Conservation (phyloP, 2,329 filamentous ascomycete genomes). For the Pyricularia grisea region DNA sequence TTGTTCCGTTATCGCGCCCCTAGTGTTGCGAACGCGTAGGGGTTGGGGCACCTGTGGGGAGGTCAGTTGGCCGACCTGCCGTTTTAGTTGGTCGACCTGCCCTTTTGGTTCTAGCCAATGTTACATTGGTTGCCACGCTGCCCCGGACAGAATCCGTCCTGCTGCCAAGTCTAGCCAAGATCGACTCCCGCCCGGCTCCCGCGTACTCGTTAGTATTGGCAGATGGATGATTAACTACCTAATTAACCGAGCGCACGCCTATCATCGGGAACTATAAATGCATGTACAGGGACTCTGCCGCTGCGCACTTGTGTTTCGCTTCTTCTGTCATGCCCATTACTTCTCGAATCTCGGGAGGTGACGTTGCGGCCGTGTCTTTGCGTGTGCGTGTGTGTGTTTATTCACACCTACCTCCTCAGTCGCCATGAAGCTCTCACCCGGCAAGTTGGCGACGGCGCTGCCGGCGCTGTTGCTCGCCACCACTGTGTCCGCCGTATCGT, state of each 20-base stretch:
- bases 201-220: background rate
- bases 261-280: background rate
- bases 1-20: background rate
- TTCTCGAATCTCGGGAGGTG: background rate
- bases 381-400: background rate
- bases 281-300: background rate
- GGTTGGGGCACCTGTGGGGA: background rate
- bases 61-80: background rate
- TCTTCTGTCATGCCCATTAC: background rate
- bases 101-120: background rate
- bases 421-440: background rate
- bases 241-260: too few species aligned
- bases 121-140: background rate
- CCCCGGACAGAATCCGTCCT: background rate
- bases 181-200: background rate
- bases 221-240: background rate
- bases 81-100: background rate
- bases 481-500: background rate
- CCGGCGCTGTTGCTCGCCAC: slow-evolving; percentile 1
- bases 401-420: background rate
- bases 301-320: background rate
- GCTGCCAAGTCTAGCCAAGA: background rate
- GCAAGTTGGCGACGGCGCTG: background rate
- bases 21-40: background rate
- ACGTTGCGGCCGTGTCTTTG: too few species aligned